Evolutionary conservation across 345 rosid species (phyloP), one percentile per base, ranked within the genome.

Genomic region (Sonneratia caseolaris): DNA sequence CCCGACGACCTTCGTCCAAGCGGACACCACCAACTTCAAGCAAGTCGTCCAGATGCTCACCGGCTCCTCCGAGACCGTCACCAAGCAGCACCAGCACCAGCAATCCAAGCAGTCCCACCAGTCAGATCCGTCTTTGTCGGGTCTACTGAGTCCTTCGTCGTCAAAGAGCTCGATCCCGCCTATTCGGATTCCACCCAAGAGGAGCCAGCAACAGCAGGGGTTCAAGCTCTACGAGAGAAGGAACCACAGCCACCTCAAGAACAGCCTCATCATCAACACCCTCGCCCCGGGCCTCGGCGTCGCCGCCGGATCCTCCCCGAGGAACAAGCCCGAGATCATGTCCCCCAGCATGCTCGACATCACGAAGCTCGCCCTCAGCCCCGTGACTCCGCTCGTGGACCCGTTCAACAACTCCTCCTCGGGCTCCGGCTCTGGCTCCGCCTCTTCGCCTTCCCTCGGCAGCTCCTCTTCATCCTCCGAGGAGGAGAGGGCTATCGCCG

Each of bases 1-100:
- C 77, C 98, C 97, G 22, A 93, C 98, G n/a, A 93, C 98, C 71
- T 93, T 93, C 69, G 97, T 93, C 59, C 98, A 93, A 74, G 96
- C 96, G 1, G 96, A 93, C 86, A 80, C 95, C 70, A 76, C 91
- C 65, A 85, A 82, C 79, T 93, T 91, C 93, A 93, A 89, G 78
- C 96, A 89, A 64, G 98, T 93, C 59, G 98, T 93, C 71, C 98
- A 93, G 75, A 86, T 91, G 96, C 97, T 91, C 27, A 91, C 98
- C 42, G 98, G 97, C n/a, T 86, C 88, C 48, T 73, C 89, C 4
- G 90, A 88, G 68, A 82, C 90, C 9, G 90, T 81, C 21, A 92
- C 68, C 92, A 89, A 69, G 90, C 89, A 35, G 51, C 51, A 47
- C 92, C 88, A 69, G 90, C 89, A 35, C 8, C 51, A 47, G 51